Evolutionary conservation across 306 rosid species (phyloP), one percentile per base, ranked within the genome.

Genomic region (Quercus wislizeni): DNA sequence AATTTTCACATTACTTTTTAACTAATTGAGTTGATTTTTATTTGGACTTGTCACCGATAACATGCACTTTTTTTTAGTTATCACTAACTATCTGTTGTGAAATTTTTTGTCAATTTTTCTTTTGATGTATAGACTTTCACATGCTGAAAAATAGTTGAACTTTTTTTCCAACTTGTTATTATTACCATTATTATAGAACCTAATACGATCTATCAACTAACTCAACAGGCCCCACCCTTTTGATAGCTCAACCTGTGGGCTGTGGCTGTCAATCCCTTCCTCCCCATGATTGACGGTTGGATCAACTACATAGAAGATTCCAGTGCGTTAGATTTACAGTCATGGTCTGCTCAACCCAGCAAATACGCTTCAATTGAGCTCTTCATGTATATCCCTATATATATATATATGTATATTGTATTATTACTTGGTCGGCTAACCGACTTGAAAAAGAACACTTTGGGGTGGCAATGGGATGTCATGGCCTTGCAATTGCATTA

Each of bases 341-440:
- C 52, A 68, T 68, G 49, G 46, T 3, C 23, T 18, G 14, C 71
- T 17, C 14, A 31, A 18, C 9, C 21, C 23, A 19, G 51, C 25
- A 17, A 30, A 31, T 18, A 17, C 9, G 46, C 2, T 65, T 18
- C 25, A 30, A 65, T 31, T 1, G 33, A 14, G 69, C 19, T 19
- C n/a, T 31, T 6, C 71, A 18, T 15, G 1, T 38, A 38, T 7
- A 38, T 38, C 38, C 38, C 7, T 1, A 35, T 35, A 35, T 35
- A 35, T 35, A 35, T 30, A 2, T 8, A 3, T 21, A 21, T 21
- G 23, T 21, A 21, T 65, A 28, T 63, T 62, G 49, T 49, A 61
- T 67, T 46, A 54, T 68, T 23, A 12, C 72, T 57, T 68, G 76
- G 86, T 78, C 81, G 73, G 86, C 79, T 30, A 78, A 82, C 86